These are phyloP conservation scores for Sarocladiaceae sp. DNA, from an alignment of 2,329 filamentous ascomycete genomes.

Conservation along the genomic window DNA sequence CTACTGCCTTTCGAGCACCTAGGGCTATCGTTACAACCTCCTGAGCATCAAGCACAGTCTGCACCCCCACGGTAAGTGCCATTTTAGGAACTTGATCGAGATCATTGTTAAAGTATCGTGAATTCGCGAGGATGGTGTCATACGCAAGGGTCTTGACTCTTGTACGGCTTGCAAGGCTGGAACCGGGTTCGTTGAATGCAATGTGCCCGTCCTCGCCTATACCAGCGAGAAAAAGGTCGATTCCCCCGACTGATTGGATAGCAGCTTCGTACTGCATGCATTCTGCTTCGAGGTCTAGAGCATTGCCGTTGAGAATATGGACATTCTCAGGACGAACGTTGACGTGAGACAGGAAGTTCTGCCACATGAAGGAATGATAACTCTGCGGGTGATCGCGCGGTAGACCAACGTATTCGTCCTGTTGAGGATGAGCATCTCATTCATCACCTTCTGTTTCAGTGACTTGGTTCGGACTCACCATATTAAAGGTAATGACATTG, in stretches of 20 bases:
- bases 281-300: constrained; percentile 62
- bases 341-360: constrained; percentile 72
- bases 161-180: constrained; percentile 64
- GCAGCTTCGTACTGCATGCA: constrained; percentile 68
- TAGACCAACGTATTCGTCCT: constrained; percentile 73
- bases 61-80: constrained; percentile 29
- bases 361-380: constrained; percentile 82
- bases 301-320: constrained; percentile 71
- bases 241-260: constrained; percentile 64
- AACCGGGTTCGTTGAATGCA: constrained; percentile 78
- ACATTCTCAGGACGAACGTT: constrained; percentile 66
- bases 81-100: constrained; percentile 16
- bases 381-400: constrained; percentile 67
- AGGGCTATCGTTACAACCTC: constrained; percentile 36
- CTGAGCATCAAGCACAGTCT: constrained; percentile 25
- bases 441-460: too few relatives aligned
- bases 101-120: constrained; percentile 47
- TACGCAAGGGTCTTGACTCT: constrained; percentile 75
- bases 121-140: constrained; percentile 73
- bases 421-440: too few relatives aligned
- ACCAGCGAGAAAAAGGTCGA: constrained; percentile 73
- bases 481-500: constrained; percentile 76
- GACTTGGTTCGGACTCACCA: constrained; percentile 78
- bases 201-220: constrained; percentile 77
- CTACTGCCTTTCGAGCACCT: constrained; percentile 67